phyloP scores from a whole-genome alignment of 805 yeast species.

The Hanseniaspora meyeri region DNA sequence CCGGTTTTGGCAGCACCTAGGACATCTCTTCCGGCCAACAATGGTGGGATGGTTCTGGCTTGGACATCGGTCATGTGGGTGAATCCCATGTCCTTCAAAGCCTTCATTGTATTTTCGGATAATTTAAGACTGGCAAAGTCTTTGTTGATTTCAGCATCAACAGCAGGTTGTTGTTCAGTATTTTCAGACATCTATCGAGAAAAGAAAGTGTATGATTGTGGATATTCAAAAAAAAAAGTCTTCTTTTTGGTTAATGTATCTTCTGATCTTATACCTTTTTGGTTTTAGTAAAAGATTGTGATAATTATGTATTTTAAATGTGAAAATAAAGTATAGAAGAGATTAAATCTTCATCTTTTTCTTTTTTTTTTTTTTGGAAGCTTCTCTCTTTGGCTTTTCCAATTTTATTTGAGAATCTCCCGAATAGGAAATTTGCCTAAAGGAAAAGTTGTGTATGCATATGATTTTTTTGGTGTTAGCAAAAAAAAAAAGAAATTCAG shows the following conservation, averaged over 20 bases:
- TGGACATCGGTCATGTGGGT: slow-evolving; percentile 87
- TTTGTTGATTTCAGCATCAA: slow-evolving; percentile 19
- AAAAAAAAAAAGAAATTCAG: no score
- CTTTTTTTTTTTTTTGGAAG: no score
- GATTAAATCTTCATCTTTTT: no score
- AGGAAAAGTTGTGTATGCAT: no score
- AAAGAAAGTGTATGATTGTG: not conserved
- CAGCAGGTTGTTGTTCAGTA: not conserved
- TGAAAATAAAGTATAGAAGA: no score
- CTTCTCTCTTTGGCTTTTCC: no score
- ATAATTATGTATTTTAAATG: no score
- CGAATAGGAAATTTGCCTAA: no score
- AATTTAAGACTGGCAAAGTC: slow-evolving; percentile 43
- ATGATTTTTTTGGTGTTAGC: no score
- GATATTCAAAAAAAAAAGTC: not conserved
- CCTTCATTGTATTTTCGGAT: slow-evolving; percentile 70
- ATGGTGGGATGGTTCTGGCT: slow-evolving; percentile 89
- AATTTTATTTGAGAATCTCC: no score
- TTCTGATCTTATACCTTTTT: no score
- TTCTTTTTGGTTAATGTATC: not conserved
- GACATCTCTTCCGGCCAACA: slow-evolving; percentile 92
- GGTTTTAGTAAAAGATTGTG: no score
- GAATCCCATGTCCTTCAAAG: slow-evolving; percentile 82
- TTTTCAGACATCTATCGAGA: not conserved
- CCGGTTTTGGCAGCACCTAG: slow-evolving; percentile 99